Conservation (phyloP, 192 early-diverging fungal genomes). For the Coemansia sp. region DNA sequence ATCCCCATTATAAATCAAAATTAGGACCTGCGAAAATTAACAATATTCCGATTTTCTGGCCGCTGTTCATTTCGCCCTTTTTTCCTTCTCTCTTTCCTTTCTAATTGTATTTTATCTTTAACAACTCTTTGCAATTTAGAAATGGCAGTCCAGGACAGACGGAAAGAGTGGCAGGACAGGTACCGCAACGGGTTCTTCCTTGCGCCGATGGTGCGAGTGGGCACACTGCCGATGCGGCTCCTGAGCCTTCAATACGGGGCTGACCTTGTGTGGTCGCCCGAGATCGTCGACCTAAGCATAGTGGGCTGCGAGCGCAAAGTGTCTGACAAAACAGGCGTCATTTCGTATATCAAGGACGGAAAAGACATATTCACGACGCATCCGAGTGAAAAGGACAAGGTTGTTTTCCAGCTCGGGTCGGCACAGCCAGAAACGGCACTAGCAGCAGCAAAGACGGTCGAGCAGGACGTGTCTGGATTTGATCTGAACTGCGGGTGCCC, state of each 20-base stretch:
- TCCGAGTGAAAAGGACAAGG: constrained; percentile 66
- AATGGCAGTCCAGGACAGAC: constrained; percentile 4
- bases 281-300: constrained; percentile 87
- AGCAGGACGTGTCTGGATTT: constrained; percentile 84
- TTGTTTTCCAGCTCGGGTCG: constrained; percentile 95
- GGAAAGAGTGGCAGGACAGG: constrained; percentile 20
- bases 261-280: constrained; percentile 89
- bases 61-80: too few species aligned
- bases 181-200: constrained; percentile 66
- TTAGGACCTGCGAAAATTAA: too few species aligned
- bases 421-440: constrained; percentile 83
- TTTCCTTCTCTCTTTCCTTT: too few species aligned
- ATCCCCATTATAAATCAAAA: too few species aligned
- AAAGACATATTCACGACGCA: constrained; percentile 72
- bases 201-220: constrained; percentile 96
- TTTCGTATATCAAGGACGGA: constrained; percentile 72
- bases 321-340: constrained; percentile 70
- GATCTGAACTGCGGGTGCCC: constrained; percentile 99
- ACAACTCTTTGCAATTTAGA: background rate
- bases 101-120: too few species aligned
- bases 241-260: constrained; percentile 87
- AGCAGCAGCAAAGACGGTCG: constrained; percentile 80
- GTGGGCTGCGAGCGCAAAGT: constrained; percentile 69
- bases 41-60: too few species aligned
- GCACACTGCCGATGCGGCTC: constrained; percentile 86